phyloP scores from a whole-genome alignment of 768 basidiomycete genomes.

The Boletus pseudopeckii region DNA sequence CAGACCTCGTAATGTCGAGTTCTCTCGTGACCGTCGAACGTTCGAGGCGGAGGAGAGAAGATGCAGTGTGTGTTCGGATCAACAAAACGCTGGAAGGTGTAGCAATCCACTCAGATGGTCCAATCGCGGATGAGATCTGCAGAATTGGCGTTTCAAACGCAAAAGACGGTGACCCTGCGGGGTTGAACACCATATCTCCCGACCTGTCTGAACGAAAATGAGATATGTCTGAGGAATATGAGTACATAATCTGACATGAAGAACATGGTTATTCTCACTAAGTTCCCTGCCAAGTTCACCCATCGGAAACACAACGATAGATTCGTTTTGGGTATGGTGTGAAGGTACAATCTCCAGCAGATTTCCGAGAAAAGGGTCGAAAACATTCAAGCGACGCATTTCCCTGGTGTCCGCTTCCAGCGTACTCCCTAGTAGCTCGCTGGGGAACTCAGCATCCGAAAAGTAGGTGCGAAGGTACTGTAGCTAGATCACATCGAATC shows the following conservation, averaged over 20 bases:
- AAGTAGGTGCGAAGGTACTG: conserved; percentile 68
- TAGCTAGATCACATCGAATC: conserved; percentile 41
- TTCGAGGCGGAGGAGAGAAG: conserved; percentile 37
- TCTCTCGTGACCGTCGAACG: conserved; percentile 30
- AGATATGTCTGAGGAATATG: conserved; percentile 46
- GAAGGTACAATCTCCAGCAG: conserved; percentile 42
- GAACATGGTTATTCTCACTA: conserved; percentile 42
- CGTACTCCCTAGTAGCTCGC: conserved; percentile 60
- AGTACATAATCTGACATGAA: background rate
- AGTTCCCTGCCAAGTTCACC: conserved; percentile 57
- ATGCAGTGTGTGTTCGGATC: conserved; percentile 47
- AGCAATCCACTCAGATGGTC: conserved; percentile 12
- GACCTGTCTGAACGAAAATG: conserved; percentile 27
- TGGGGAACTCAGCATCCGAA: conserved; percentile 71
- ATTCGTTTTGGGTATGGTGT: conserved; percentile 23
- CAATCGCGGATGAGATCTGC: conserved; percentile 48
- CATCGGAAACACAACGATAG: conserved; percentile 56
- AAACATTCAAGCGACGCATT: conserved; percentile 35
- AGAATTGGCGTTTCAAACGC: conserved; percentile 66
- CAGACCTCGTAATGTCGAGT: conserved; percentile 37
- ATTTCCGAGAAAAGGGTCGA: conserved; percentile 60
- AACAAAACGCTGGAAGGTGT: conserved; percentile 23
- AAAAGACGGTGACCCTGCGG: conserved; percentile 41
- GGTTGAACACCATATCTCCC: conserved; percentile 18
- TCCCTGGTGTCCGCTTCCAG: conserved; percentile 44